Percentiles rank a stretch among this genome's conserved stretches.
phyloP scores from a whole-genome alignment of 305 asterid species.

The Withania somnifera region DNA sequence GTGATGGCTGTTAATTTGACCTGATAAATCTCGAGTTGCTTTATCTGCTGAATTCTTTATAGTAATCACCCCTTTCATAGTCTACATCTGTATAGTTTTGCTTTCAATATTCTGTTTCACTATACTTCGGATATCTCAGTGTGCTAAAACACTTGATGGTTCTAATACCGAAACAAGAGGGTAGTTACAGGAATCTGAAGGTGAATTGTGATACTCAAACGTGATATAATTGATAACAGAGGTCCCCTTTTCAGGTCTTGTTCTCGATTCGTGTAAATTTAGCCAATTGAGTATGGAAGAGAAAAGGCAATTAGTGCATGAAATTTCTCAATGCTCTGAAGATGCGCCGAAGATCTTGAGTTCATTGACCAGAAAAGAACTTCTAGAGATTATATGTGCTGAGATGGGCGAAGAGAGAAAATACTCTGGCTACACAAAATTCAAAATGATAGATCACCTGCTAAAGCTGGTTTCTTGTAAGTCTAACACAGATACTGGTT shows the following conservation, averaged over 20 bases:
- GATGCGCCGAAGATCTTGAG: slow-evolving; percentile 49
- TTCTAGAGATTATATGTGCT: slow-evolving; percentile 59
- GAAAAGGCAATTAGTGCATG: slow-evolving; percentile 55
- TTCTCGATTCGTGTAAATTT: slow-evolving; percentile 41
- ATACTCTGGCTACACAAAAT: slow-evolving; percentile 56
- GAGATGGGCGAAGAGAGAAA: slow-evolving; percentile 74
- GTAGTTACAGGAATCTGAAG: neutral
- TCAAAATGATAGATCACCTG: slow-evolving; percentile 60
- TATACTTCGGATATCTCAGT: neutral
- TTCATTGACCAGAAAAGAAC: slow-evolving; percentile 61
- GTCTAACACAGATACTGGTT: slow-evolving; percentile 27
- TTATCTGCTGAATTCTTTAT: neutral
- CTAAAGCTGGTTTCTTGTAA: slow-evolving; percentile 40
- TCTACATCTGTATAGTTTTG: neutral
- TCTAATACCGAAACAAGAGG: neutral
- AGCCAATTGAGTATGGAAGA: slow-evolving; percentile 59
- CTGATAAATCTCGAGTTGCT: neutral
- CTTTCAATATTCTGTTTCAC: neutral
- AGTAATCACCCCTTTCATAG: neutral
- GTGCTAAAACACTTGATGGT: neutral
- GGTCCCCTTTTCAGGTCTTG: slow-evolving; percentile 34
- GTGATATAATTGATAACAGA: neutral
- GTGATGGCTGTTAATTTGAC: neutral
- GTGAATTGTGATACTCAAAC: neutral
- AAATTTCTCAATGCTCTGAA: slow-evolving; percentile 55